A percentile compares a stretch with the other conserved stretches of the same genome.
Evolutionary conservation across 179 eudicot species (phyloP).

Genomic region (Silene vulgaris): DNA sequence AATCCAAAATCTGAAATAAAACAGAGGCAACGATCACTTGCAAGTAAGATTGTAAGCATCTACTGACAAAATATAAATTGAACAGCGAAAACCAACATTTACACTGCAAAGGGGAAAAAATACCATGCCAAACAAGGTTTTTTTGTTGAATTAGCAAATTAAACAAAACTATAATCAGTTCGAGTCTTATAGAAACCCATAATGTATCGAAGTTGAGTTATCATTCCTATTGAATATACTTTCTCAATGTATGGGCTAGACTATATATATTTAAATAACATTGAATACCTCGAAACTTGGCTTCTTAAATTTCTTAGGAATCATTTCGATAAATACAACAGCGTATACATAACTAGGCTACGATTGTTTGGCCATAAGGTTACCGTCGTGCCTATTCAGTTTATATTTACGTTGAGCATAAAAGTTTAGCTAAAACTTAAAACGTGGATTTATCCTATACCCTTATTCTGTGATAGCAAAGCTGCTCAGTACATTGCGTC

Average conservation of each 20-base stretch:
- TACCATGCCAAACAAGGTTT: neutral
- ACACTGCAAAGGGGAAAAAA: neutral
- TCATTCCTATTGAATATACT: neutral
- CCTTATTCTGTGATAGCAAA: too few relatives aligned
- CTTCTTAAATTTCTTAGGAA: neutral
- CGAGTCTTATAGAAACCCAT: neutral
- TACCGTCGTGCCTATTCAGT: neutral
- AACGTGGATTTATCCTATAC: too few relatives aligned
- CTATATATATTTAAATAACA: neutral
- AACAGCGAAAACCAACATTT: conserved; percentile 3
- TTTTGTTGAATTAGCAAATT: neutral
- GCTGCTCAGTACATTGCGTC: too few relatives aligned
- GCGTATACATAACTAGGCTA: neutral
- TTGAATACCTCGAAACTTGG: neutral
- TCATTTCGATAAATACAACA: neutral
- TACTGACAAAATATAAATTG: neutral
- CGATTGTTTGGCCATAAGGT: neutral
- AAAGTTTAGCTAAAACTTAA: too few relatives aligned
- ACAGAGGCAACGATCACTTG: conserved; percentile 16
- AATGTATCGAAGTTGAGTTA: neutral
- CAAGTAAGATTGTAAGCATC: conserved; percentile 4
- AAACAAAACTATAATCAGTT: neutral
- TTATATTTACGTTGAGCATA: too few relatives aligned
- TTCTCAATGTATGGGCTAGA: neutral
- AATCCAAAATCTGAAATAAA: conserved; percentile 64